Evolutionary conservation across 2,329 filamentous ascomycete genomes (phyloP).

Genomic region (Trichoderma koningiopsis): DNA sequence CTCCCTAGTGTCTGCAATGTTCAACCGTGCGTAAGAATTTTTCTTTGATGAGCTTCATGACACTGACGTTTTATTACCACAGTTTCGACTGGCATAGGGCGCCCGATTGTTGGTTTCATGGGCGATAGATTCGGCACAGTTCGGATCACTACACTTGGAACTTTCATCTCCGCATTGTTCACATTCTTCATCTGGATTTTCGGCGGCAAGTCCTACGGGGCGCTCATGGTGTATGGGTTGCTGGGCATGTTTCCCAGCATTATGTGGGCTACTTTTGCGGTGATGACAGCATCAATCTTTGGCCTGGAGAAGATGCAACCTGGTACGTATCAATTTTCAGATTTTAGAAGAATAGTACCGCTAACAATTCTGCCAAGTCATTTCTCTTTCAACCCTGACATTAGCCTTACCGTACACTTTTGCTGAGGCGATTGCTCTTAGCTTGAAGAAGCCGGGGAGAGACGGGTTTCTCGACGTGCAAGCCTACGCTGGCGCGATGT

Average conservation of each 20-base stretch:
- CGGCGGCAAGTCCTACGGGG: constrained; percentile 8
- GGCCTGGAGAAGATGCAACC: constrained; percentile 1
- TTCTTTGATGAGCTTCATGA: not conserved
- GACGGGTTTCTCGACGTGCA: constrained; percentile 12
- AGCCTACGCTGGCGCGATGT: constrained; percentile 11
- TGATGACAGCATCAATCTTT: not conserved
- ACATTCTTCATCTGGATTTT: constrained; percentile 20
- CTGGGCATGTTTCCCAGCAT: constrained; percentile 14
- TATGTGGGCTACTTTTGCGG: constrained; percentile 5
- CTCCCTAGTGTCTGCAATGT: constrained; percentile 69
- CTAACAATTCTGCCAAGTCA: not conserved
- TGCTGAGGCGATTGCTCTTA: constrained; percentile 13
- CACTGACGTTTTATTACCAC: not conserved
- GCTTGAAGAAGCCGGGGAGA: constrained; percentile 1
- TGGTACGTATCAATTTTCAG: not conserved
- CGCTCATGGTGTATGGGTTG: constrained; percentile 1
- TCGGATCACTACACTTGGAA: not conserved
- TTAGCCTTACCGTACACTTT: constrained; percentile 13
- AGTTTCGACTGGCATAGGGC: constrained; percentile 19
- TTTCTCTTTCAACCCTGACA: constrained; percentile 13
- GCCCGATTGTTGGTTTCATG: constrained; percentile 7
- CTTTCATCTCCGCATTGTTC: constrained; percentile 1
- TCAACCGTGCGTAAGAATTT: constrained; percentile 51
- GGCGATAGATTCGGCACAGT: constrained; percentile 11
- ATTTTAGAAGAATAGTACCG: not conserved